Evolutionary conservation across 1,284 basidiomycete genomes (phyloP).

Genomic region (Papiliotrema flavescens): DNA sequence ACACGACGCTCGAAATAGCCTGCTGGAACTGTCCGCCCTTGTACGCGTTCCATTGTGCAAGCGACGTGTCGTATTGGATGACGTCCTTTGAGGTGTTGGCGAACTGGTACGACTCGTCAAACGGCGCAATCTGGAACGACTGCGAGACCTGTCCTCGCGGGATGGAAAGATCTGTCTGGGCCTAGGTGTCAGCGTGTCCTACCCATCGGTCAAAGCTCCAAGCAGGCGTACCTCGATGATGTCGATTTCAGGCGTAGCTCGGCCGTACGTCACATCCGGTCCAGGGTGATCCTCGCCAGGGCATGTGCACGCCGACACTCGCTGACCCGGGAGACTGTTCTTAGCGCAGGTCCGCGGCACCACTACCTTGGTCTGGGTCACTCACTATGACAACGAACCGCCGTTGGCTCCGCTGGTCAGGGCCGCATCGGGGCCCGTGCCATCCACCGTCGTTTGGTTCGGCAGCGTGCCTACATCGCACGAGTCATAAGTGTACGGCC

Average conservation of each 20-base stretch:
- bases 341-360: no score
- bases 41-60: constrained; percentile 67
- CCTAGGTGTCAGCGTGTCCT: no score
- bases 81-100: constrained; percentile 52
- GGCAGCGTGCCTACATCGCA: constrained; percentile 40
- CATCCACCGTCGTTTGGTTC: constrained; percentile 47
- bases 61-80: constrained; percentile 39
- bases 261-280: constrained; percentile 54
- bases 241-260: constrained; percentile 65
- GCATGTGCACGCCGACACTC: constrained; percentile 55
- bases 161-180: constrained; percentile 46
- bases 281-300: constrained; percentile 63
- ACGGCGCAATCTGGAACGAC: constrained; percentile 48
- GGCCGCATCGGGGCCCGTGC: constrained; percentile 42
- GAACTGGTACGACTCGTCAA: constrained; percentile 64
- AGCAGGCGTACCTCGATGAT: no score
- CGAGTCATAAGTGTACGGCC: constrained; percentile 52
- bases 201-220: no score
- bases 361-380: no score
- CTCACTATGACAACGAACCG: constrained; percentile 39
- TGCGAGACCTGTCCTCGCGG: constrained; percentile 23
- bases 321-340: constrained; percentile 54
- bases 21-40: constrained; percentile 75
- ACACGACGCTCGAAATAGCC: constrained; percentile 64
- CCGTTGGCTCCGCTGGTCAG: constrained; percentile 33